Percentiles rank a stretch among this genome's conserved stretches.
phyloP scores from a whole-genome alignment of 225 moss, liverwort and hornwort genomes.

The Pseudoscleropodium purum region DNA sequence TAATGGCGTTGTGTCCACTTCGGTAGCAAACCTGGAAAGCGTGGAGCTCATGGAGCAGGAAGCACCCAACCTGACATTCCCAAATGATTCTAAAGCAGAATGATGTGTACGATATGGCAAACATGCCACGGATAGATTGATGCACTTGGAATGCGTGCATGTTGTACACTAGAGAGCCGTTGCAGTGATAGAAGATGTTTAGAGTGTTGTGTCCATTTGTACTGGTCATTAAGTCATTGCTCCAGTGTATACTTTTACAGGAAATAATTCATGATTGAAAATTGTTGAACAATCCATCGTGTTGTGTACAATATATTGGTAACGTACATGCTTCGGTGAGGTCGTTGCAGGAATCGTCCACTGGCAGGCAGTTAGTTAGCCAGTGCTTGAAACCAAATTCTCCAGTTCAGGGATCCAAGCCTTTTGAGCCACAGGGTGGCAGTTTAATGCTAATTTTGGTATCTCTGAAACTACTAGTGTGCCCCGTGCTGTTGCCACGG shows the following conservation, averaged over 20 bases:
- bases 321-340: neutral
- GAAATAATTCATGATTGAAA: neutral
- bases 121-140: neutral
- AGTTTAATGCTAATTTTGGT: neutral
- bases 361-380: too few relatives aligned
- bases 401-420: neutral
- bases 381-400: neutral
- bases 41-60: neutral
- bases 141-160: slow-evolving; percentile 6
- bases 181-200: neutral
- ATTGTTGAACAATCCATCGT: neutral
- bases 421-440: neutral
- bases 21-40: neutral
- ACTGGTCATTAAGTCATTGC: neutral
- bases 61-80: neutral
- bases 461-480: neutral
- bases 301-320: neutral
- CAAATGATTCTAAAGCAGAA: neutral
- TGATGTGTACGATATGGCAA: neutral
- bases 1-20: neutral
- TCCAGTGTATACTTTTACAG: neutral
- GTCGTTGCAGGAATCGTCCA: neutral
- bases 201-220: neutral
- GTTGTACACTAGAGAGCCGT: neutral
- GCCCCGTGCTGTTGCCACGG: too few relatives aligned